Percentiles rank a stretch among this genome's conserved stretches.
phyloP scores from a whole-genome alignment of 306 rosid genomes.

The Leucaena leucocephala region DNA sequence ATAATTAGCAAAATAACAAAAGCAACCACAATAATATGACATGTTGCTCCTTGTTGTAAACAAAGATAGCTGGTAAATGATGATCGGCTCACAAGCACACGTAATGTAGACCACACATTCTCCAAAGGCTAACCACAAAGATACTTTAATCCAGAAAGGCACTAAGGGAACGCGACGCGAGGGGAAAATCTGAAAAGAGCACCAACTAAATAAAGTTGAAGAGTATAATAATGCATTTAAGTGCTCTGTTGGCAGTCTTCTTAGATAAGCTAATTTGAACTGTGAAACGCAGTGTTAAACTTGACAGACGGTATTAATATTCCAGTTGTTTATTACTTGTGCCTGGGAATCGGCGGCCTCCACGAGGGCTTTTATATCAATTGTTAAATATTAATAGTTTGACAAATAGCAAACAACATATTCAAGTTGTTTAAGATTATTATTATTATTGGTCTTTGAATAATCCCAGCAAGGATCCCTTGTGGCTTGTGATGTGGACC shows the following conservation, averaged over 20 bases:
- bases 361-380: neutral
- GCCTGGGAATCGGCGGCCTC: neutral
- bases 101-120: neutral
- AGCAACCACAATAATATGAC: too few relatives aligned
- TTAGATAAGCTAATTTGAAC: slow-evolving; percentile 5
- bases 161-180: neutral
- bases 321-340: neutral
- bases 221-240: slow-evolving; percentile 25
- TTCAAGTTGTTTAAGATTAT: too few relatives aligned
- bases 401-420: neutral
- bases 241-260: neutral
- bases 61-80: neutral
- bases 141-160: neutral
- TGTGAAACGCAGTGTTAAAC: slow-evolving; percentile 1
- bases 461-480: neutral
- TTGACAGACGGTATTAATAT: neutral
- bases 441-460: neutral
- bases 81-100: too few relatives aligned
- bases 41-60: neutral
- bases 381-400: neutral
- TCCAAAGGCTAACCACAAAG: neutral
- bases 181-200: neutral
- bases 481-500: neutral
- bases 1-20: neutral
- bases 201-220: neutral